These are phyloP conservation scores for Cenchrus fungigraminus DNA, from an alignment of 176 grass and related monocot species.

Conservation along the genomic window DNA sequence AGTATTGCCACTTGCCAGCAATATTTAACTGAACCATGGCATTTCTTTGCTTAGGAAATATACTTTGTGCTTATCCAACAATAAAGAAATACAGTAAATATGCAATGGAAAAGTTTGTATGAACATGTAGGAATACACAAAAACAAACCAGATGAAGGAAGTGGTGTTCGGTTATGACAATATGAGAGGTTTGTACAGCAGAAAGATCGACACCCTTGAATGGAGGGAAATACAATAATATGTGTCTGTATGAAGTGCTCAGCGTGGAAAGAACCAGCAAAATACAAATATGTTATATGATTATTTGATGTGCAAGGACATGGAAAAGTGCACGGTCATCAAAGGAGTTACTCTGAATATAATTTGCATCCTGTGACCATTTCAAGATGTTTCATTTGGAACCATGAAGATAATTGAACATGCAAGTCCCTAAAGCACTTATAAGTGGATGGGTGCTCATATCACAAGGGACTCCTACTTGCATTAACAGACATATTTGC, in stretches of 20 bases:
- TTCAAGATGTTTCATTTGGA: background rate
- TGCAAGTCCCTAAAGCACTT: background rate
- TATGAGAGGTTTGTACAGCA: slow-evolving; percentile 12
- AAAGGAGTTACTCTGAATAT: slow-evolving; percentile 22
- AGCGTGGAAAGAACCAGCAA: slow-evolving; percentile 9
- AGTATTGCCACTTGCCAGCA: background rate
- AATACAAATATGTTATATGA: slow-evolving; percentile 15
- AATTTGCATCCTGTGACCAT: slow-evolving; percentile 3
- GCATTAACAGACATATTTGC: slow-evolving; percentile 7
- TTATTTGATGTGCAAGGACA: slow-evolving; percentile 15
- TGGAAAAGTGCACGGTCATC: slow-evolving; percentile 8
- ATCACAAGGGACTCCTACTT: background rate
- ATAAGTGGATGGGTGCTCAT: background rate
- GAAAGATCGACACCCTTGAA: slow-evolving; percentile 9
- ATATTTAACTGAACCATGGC: slow-evolving; percentile 36
- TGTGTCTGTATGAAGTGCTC: background rate
- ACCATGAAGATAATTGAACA: slow-evolving; percentile 16
- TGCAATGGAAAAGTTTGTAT: slow-evolving; percentile 22
- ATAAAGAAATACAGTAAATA: slow-evolving; percentile 23
- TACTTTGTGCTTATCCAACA: slow-evolving; percentile 7
- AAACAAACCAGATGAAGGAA: background rate
- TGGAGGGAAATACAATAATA: background rate
- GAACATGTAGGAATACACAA: slow-evolving; percentile 3
- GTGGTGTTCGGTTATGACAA: background rate
- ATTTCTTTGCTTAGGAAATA: slow-evolving; percentile 30